A percentile compares a stretch with the other conserved stretches of the same genome.
phyloP scores from a whole-genome alignment of 176 grass and related monocot species.

The Oryza rufipogon region DNA sequence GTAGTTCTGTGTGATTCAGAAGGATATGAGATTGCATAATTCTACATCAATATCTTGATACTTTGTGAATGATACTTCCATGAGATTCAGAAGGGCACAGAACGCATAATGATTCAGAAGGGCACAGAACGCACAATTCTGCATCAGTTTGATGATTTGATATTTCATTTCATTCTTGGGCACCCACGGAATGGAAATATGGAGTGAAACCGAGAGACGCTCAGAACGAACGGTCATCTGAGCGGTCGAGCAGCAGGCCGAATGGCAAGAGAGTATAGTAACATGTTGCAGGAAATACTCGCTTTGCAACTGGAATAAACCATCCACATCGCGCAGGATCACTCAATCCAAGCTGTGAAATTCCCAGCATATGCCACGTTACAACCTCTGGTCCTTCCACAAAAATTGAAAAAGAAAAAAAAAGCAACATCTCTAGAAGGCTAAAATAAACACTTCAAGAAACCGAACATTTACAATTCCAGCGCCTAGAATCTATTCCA shows the following conservation, averaged over 20 bases:
- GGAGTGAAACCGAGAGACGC: background rate
- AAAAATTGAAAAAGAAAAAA: background rate
- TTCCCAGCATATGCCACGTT: background rate
- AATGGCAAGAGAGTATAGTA: too few species aligned
- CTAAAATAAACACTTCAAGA: background rate
- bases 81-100: background rate
- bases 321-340: background rate
- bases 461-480: conserved; percentile 40
- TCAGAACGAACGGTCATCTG: background rate
- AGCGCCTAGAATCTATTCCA: conserved; percentile 22
- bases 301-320: background rate
- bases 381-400: background rate
- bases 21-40: too few species aligned
- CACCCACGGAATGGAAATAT: background rate
- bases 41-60: background rate
- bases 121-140: background rate
- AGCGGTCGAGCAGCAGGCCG: too few species aligned
- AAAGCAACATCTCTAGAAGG: background rate
- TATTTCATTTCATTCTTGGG: background rate
- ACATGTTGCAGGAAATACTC: background rate
- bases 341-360: background rate
- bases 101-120: too few species aligned
- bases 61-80: background rate
- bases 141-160: background rate
- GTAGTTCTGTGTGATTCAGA: too few species aligned